phyloP scores from a whole-genome alignment of 2,329 filamentous ascomycete genomes.

The Colletotrichum zoysiae region DNA sequence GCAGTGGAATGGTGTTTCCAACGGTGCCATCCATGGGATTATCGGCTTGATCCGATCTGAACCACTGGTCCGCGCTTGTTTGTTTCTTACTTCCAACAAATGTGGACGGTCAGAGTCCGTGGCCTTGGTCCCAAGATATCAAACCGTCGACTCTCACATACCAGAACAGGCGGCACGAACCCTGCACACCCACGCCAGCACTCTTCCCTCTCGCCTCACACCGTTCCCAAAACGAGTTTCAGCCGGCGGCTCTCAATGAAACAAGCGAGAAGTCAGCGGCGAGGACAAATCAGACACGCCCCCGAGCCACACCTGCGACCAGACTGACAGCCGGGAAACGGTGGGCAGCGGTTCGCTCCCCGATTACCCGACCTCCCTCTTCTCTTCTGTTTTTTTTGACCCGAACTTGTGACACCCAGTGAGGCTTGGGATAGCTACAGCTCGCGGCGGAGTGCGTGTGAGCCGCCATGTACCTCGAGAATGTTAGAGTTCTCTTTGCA shows the following conservation, averaged over 20 bases:
- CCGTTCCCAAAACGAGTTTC: conserved; percentile 19
- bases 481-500: conserved; percentile 19
- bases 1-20: background rate
- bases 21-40: background rate
- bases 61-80: too few relatives aligned
- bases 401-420: conserved; percentile 30
- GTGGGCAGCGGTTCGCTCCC: background rate
- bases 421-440: conserved; percentile 24
- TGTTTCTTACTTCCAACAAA: background rate
- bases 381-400: background rate
- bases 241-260: conserved; percentile 31
- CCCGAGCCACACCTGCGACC: conserved; percentile 13
- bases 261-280: conserved; percentile 17
- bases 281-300: conserved; percentile 32
- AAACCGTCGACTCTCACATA: background rate
- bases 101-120: conserved; percentile 15
- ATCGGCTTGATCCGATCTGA: conserved; percentile 20
- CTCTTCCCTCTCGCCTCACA: too few relatives aligned
- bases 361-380: conserved; percentile 9
- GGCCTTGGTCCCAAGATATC: conserved; percentile 8
- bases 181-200: conserved; percentile 1
- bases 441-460: conserved; percentile 14
- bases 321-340: conserved; percentile 7
- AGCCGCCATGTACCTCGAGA: conserved; percentile 37
- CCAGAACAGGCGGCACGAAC: background rate